Evolutionary conservation across 148 eudicot genomes (phyloP).

Genomic region (Silene latifolia): DNA sequence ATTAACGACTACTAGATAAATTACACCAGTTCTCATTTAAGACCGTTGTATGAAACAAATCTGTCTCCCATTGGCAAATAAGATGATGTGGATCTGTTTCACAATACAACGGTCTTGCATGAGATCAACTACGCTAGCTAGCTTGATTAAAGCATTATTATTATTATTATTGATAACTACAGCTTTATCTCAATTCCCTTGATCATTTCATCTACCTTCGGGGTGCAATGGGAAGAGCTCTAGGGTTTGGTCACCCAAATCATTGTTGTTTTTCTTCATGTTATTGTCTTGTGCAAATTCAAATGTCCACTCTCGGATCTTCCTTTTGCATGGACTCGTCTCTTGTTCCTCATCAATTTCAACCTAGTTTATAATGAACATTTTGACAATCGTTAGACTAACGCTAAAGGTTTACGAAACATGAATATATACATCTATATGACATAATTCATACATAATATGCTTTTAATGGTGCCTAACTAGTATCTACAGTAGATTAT

Average conservation of each 20-base stretch:
- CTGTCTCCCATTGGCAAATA: neutral
- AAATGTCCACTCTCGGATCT: constrained; percentile 60
- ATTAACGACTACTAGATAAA: neutral
- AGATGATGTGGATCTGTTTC: neutral
- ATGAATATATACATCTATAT: too few species aligned
- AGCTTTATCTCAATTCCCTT: neutral
- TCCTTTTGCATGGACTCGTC: constrained; percentile 63
- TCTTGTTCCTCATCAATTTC: constrained; percentile 31
- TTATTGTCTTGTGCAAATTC: constrained; percentile 37
- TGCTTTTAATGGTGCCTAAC: too few species aligned
- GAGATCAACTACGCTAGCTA: neutral
- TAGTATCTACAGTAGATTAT: too few species aligned
- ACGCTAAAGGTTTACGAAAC: too few species aligned
- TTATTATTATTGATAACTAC: neutral
- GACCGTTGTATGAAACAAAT: neutral
- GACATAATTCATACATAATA: too few species aligned
- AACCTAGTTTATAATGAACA: constrained; percentile 26
- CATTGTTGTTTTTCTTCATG: constrained; percentile 12
- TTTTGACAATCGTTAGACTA: neutral
- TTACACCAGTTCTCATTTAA: neutral
- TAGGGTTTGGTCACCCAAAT: constrained; percentile 56
- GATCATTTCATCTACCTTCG: constrained; percentile 58
- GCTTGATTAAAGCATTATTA: constrained; percentile 10
- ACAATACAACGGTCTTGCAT: neutral
- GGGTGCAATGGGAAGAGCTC: constrained; percentile 90